phyloP scores from a whole-genome alignment of 164 flowering plant species.

The Saururus chinensis region DNA sequence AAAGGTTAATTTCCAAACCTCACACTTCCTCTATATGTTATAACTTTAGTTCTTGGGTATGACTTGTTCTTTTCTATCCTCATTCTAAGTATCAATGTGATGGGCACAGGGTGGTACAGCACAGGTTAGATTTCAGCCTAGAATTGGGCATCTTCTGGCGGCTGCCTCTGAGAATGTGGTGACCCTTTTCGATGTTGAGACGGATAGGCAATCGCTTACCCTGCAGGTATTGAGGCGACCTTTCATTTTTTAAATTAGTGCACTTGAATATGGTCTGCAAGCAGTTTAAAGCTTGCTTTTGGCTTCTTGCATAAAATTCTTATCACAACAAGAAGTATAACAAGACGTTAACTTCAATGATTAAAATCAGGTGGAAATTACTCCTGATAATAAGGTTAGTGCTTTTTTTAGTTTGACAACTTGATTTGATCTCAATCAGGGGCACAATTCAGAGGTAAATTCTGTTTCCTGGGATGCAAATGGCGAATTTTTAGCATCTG shows the following conservation, averaged over 20 bases:
- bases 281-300: background rate
- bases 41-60: background rate
- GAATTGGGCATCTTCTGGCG: conserved; percentile 68
- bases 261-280: background rate
- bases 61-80: background rate
- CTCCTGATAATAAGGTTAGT: too few relatives aligned
- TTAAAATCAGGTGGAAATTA: too few relatives aligned
- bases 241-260: background rate
- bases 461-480: conserved; percentile 80
- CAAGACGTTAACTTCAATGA: background rate
- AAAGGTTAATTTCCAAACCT: conserved; percentile 35
- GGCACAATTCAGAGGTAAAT: conserved; percentile 52
- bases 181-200: conserved; percentile 74
- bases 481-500: conserved; percentile 78
- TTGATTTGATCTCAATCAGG: conserved; percentile 24
- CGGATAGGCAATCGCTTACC: conserved; percentile 44
- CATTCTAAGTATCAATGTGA: conserved; percentile 4
- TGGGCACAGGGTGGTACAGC: conserved; percentile 54
- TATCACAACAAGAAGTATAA: background rate
- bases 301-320: background rate
- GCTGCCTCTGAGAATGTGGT: conserved; percentile 74
- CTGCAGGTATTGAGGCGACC: conserved; percentile 41
- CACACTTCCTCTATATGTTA: background rate
- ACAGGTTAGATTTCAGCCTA: conserved; percentile 86
- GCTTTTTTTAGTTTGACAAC: too few relatives aligned